phyloP scores from a whole-genome alignment of 1,284 basidiomycete species.

The Fomes fomentarius region DNA sequence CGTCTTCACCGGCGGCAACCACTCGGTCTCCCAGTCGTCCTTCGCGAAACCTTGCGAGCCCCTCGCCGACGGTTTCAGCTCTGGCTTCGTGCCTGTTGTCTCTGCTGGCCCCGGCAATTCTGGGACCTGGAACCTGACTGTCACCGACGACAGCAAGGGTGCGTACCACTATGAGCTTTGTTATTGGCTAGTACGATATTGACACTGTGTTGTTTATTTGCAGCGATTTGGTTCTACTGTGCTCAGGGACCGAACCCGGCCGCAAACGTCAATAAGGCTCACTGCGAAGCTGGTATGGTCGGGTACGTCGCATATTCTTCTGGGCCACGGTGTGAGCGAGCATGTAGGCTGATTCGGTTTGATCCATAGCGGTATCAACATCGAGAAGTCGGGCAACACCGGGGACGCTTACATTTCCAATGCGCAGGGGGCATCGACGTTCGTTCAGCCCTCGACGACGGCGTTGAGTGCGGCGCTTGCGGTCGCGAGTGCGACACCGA shows the following conservation, averaged over 20 bases:
- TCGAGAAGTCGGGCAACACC: constrained; percentile 52
- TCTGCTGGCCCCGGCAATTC: constrained; percentile 27
- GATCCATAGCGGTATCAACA: constrained; percentile 52
- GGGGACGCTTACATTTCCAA: constrained; percentile 44
- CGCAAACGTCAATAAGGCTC: constrained; percentile 33
- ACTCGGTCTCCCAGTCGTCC: constrained; percentile 56
- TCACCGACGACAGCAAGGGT: no score
- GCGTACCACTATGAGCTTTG: no score
- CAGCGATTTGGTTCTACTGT: constrained; percentile 68
- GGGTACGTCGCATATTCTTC: constrained; percentile 30
- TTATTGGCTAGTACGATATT: no score
- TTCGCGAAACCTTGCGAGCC: constrained; percentile 50
- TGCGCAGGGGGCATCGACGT: constrained; percentile 34
- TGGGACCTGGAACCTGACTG: constrained; percentile 41
- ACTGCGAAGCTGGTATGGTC: constrained; percentile 49
- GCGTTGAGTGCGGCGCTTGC: no score
- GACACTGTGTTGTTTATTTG: neutral
- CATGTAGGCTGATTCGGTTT: no score
- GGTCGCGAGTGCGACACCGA: no score
- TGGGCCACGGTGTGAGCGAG: neutral
- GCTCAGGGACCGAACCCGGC: no score
- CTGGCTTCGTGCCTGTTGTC: constrained; percentile 43
- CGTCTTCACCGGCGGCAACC: constrained; percentile 52
- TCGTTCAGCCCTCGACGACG: constrained; percentile 31
- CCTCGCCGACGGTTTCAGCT: constrained; percentile 49